A percentile compares a stretch with the other conserved stretches of the same genome.
Evolutionary conservation across 345 rosid genomes (phyloP).

Genomic region (Populus alba): DNA sequence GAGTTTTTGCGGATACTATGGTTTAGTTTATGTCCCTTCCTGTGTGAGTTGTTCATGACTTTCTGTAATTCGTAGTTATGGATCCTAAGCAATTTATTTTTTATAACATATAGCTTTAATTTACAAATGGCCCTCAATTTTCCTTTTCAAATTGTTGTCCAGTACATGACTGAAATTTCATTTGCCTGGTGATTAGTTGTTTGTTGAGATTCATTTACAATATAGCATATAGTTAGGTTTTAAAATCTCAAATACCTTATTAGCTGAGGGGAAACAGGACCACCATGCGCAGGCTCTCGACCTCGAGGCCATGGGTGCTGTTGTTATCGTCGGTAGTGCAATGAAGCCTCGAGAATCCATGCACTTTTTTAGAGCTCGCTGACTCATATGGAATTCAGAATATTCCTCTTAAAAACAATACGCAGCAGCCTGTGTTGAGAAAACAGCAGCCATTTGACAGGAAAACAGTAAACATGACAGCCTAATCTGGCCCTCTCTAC

Average conservation of each 20-base stretch:
- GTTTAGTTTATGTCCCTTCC: not conserved
- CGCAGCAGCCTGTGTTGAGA: not conserved
- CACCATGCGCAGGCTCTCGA: not conserved
- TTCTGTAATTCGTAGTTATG: constrained; percentile 6
- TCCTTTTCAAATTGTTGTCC: not conserved
- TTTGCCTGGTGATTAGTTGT: not conserved
- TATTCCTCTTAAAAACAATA: not conserved
- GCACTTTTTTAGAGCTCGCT: too few species aligned
- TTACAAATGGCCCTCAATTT: not conserved
- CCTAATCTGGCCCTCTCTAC: not conserved
- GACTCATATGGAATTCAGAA: not conserved
- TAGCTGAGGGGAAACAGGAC: not conserved
- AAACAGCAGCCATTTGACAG: not conserved
- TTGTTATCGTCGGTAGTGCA: not conserved
- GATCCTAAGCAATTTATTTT: not conserved
- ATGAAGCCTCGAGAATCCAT: not conserved
- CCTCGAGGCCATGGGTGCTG: not conserved
- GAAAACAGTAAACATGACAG: not conserved
- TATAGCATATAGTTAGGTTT: not conserved
- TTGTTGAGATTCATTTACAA: not conserved
- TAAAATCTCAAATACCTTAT: not conserved
- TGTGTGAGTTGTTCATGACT: not conserved
- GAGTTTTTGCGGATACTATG: not conserved
- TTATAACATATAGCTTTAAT: not conserved
- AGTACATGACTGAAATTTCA: not conserved